Percentiles rank a stretch among this genome's conserved stretches.
Evolutionary conservation across 129 eudicot genomes (phyloP).

Genomic region (Scalesia atractyloides): DNA sequence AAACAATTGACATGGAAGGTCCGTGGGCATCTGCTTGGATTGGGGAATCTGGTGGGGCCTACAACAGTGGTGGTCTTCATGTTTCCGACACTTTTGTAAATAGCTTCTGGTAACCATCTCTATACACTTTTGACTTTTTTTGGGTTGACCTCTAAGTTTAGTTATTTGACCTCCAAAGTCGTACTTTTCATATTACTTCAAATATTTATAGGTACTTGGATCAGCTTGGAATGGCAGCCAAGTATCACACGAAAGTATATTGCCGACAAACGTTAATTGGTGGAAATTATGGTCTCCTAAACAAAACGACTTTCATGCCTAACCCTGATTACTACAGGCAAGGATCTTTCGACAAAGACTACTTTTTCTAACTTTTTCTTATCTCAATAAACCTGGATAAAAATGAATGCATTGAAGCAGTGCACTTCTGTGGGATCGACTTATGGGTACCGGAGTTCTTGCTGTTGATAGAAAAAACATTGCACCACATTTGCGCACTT

Average conservation of each 20-base stretch:
- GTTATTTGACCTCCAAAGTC: slow-evolving; percentile 14
- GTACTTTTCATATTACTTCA: slow-evolving; percentile 9
- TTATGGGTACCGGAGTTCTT: slow-evolving; percentile 94
- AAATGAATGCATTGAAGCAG: slow-evolving; percentile 40
- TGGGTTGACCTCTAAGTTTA: not conserved
- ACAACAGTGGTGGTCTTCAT: slow-evolving; percentile 77
- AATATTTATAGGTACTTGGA: slow-evolving; percentile 73
- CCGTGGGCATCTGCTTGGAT: slow-evolving; percentile 99
- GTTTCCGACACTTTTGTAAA: slow-evolving; percentile 78
- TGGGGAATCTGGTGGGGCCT: slow-evolving; percentile 97
- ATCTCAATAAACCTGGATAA: not conserved
- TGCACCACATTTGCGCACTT: slow-evolving; percentile 74
- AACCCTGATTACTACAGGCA: slow-evolving; percentile 95
- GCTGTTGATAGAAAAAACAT: slow-evolving; percentile 52
- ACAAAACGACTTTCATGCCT: slow-evolving; percentile 64
- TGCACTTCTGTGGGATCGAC: slow-evolving; percentile 84
- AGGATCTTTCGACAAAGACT: not conserved
- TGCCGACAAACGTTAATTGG: slow-evolving; percentile 95
- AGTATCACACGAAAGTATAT: slow-evolving; percentile 76
- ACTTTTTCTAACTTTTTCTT: not conserved
- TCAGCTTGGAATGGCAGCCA: slow-evolving; percentile 92
- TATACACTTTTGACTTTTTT: slow-evolving; percentile 11
- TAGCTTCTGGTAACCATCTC: slow-evolving; percentile 85
- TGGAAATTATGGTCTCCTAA: slow-evolving; percentile 84
- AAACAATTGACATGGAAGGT: slow-evolving; percentile 57